Conservation (phyloP, 164 flowering plant genomes). For the Protea cynaroides region DNA sequence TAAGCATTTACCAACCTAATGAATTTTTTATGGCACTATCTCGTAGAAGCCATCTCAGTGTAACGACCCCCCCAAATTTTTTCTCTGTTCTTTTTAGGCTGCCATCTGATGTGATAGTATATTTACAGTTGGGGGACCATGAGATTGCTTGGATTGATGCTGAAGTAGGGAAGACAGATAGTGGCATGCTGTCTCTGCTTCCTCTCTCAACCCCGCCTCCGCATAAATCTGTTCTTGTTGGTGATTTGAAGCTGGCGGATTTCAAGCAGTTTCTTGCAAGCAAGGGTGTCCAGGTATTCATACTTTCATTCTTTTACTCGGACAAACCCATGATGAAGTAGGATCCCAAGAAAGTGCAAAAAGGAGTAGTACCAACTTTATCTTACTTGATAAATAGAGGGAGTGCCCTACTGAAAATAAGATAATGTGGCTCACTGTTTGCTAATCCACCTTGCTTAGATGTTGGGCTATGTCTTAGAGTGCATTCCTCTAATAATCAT, state of each 20-base stretch:
- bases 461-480: not conserved
- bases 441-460: not conserved
- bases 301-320: constrained; percentile 9
- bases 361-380: not conserved
- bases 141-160: constrained; percentile 98
- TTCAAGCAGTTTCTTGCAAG: constrained; percentile 90
- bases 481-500: not conserved
- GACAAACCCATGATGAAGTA: not conserved
- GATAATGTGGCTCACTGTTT: not conserved
- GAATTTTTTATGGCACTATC: too few relatives aligned
- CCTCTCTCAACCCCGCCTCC: constrained; percentile 73
- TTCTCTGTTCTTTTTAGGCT: too few relatives aligned
- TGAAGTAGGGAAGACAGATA: constrained; percentile 77
- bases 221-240: constrained; percentile 88
- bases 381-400: not conserved
- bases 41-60: too few relatives aligned
- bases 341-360: not conserved
- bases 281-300: constrained; percentile 77
- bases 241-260: constrained; percentile 92
- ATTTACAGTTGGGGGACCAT: constrained; percentile 81
- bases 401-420: not conserved
- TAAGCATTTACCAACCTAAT: too few relatives aligned
- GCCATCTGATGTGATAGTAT: constrained; percentile 9
- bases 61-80: too few relatives aligned
- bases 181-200: constrained; percentile 54